These are phyloP conservation scores for Stachybotrys echinatus DNA, from an alignment of 2,329 filamentous ascomycete species.

Conservation along the genomic window DNA sequence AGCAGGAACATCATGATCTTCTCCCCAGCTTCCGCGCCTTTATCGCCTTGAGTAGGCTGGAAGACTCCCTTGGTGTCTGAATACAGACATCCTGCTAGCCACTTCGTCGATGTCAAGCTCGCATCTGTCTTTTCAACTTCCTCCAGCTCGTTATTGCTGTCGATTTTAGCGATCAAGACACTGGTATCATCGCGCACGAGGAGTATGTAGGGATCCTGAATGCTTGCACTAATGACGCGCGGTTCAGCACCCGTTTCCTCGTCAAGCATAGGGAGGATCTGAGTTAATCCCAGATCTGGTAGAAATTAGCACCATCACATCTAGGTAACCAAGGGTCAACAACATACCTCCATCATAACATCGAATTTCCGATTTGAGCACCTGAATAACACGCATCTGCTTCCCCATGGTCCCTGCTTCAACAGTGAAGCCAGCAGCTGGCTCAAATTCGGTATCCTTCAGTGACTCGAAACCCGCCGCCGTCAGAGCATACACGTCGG, in stretches of 20 bases:
- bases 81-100: constrained; percentile 82
- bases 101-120: constrained; percentile 57
- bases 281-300: constrained; percentile 77
- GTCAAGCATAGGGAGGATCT: constrained; percentile 90
- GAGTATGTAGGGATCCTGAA: constrained; percentile 80
- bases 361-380: constrained; percentile 79
- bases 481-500: constrained; percentile 73
- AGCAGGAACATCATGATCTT: constrained; percentile 72
- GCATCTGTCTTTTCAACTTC: constrained; percentile 64
- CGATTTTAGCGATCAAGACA: constrained; percentile 72
- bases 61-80: constrained; percentile 58
- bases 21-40: constrained; percentile 31
- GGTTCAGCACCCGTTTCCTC: constrained; percentile 82
- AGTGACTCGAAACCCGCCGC: constrained; percentile 69
- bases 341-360: constrained; percentile 82
- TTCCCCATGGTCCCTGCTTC: constrained; percentile 80
- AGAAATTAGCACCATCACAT: constrained; percentile 8
- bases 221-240: constrained; percentile 72
- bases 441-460: constrained; percentile 84
- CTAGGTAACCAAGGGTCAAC: neutral
- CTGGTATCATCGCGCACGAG: constrained; percentile 81
- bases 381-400: constrained; percentile 78
- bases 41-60: constrained; percentile 32
- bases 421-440: constrained; percentile 79
- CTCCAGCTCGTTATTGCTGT: constrained; percentile 74